Evolutionary conservation across 2,329 filamentous ascomycete genomes (phyloP), one percentile per base, ranked within the genome.

Genomic region (Eutypa lata): DNA sequence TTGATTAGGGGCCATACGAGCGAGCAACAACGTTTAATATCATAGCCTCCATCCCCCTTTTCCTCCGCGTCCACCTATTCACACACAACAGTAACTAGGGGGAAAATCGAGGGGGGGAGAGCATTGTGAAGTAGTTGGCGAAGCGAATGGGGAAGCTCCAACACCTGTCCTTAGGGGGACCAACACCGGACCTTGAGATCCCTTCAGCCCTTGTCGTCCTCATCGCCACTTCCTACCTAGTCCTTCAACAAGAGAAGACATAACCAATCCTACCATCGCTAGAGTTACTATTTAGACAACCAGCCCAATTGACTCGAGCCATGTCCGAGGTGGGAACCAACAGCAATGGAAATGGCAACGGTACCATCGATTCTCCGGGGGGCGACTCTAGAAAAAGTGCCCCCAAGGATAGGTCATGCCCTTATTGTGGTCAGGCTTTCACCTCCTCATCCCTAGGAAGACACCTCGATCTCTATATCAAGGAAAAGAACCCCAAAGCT

Each of bases 401-500:
- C 16, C 72, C 80, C 54, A 97, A 97, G 72, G 92, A 97, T 75
- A 91, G 90, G 67, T 86, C 79, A 58, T 97, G 93, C 69, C 89
- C 87, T 35, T 97, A 90, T 74, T 97, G 93, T 71, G 80, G 85
- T 46, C 91, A 96, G 70, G 80, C 88, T 7, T 97, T 97, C 68
- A 97, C 93, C 16, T 97, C 92, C 1, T 96, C 91, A 16, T 96
- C 91, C 2, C 83, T 97, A 50, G 93, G 93, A 48, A 88, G 93
- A 45, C 93, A 97, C 72, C 86, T 97, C 60, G 93, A 97, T 69
- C 83, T 96, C 38, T 97, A 95, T 71, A 92, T 97, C 65, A 92
- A 91, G 67, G 88, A 91, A 54, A 95, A 91, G 75, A 97, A 97
- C 69, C 91, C 93, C 1, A 94, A 92, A 71, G 81, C 87, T 1